Conservation (phyloP, 306 rosid species). For the Quercus variabilis region DNA sequence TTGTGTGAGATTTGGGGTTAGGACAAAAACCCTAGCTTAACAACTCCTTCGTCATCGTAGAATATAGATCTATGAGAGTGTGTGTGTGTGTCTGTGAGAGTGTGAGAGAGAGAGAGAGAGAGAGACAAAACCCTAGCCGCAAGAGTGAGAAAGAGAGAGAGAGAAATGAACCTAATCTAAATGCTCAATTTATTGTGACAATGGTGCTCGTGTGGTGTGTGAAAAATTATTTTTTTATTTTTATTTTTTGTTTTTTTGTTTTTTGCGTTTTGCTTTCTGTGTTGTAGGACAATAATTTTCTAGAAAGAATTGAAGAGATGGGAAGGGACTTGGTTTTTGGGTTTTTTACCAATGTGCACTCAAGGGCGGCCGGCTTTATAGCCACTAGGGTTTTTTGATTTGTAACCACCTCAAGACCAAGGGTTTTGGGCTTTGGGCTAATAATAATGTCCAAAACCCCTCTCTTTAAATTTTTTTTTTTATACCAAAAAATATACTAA, state of each 20-base stretch:
- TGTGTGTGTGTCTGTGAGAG: not conserved
- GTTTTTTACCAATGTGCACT: not conserved
- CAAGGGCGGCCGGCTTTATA: too few species aligned
- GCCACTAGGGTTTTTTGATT: too few species aligned
- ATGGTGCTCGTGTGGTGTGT: not conserved
- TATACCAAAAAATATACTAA: too few species aligned
- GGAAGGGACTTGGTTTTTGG: not conserved
- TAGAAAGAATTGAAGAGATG: too few species aligned
- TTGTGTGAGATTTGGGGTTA: too few species aligned
- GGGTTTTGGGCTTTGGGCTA: too few species aligned
- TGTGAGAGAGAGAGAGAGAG: not conserved
- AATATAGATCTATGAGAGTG: slow-evolving; percentile 11
- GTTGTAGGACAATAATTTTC: too few species aligned
- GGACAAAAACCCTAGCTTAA: slow-evolving; percentile 26
- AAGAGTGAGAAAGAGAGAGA: slow-evolving; percentile 15
- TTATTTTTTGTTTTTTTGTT: not conserved
- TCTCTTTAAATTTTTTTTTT: too few species aligned
- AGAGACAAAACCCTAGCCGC: slow-evolving; percentile 76
- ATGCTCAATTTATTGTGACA: slow-evolving; percentile 29
- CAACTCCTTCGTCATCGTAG: slow-evolving; percentile 41
- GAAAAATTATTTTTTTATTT: not conserved
- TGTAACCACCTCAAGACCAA: too few species aligned
- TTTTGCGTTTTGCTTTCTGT: not conserved
- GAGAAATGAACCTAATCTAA: slow-evolving; percentile 41
- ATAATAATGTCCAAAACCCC: too few species aligned